phyloP scores from a whole-genome alignment of 129 eudicot genomes.

The Artemisia annua region DNA sequence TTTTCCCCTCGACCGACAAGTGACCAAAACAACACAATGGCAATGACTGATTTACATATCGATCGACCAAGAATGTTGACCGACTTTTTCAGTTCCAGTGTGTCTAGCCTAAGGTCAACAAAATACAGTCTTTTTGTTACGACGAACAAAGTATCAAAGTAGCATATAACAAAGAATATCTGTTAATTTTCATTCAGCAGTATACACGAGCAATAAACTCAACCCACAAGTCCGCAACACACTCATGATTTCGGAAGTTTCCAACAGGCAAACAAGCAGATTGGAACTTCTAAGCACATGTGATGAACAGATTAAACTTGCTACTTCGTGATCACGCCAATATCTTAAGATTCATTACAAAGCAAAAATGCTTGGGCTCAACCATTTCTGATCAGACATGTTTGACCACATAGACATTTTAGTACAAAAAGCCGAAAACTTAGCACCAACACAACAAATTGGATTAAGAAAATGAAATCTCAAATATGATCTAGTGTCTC shows the following conservation, averaged over 20 bases:
- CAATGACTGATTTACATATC: too few species aligned
- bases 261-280: slow-evolving; percentile 11
- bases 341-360: slow-evolving; percentile 23
- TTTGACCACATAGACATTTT: slow-evolving; percentile 11
- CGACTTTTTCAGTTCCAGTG: too few species aligned
- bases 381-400: slow-evolving; percentile 19
- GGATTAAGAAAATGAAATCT: slow-evolving; percentile 23
- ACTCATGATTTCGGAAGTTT: background rate
- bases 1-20: too few species aligned
- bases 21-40: too few species aligned
- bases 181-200: too few species aligned
- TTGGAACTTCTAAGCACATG: slow-evolving; percentile 3
- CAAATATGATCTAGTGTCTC: background rate
- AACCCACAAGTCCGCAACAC: background rate
- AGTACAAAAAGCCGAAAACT: slow-evolving; percentile 10
- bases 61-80: too few species aligned
- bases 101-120: too few species aligned
- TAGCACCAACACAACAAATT: slow-evolving; percentile 6
- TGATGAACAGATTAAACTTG: background rate
- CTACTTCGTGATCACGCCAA: background rate
- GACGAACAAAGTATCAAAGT: too few species aligned
- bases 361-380: slow-evolving; percentile 17
- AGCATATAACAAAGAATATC: too few species aligned
- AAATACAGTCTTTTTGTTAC: too few species aligned
- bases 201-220: background rate